Base-by-base conservation (phyloP, 495 filamentous ascomycete genomes). In the Xylaria scruposa region DNA sequence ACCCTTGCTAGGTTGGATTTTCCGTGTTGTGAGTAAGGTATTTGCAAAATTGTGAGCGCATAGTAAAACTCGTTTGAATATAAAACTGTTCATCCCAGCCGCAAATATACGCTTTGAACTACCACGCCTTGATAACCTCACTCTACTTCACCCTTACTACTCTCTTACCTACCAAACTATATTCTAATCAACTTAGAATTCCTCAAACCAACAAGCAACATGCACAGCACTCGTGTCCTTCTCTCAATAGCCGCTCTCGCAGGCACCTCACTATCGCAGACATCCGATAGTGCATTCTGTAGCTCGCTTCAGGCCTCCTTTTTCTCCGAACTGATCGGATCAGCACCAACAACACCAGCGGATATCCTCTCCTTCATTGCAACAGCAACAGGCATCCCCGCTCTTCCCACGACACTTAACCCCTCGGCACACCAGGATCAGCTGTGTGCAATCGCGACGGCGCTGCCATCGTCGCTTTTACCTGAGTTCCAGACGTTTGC, bases 291-390 rank as follows among this genome's bases (percentile, higher is more conserved):
- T 5, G 40, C 9, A 29, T 64, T 29, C 40, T 64, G 61, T 26
- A 29, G 24, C 61, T 46, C 61, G 24, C 9, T 40, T 1, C 0
- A 29, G 15, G 0, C 0, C 21, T 26, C 24, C 38, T 29, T 21
- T 4, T 46, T 64, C 12, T 31, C 47, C 42, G 5, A 0, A 12
- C 6, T 46, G 24, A 4, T 46, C 0, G 61, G 19, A 29, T 1
- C 0, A 9, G 61, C 12, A 24, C 61, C 61, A 2, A 47, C 21
- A 4, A 64, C 61, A 19, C 61, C 61, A 15, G 21, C 61, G 21
- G 61, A 38, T 8, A 64, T 64, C 40, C 61, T 64, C 40, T 64
- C 61, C 61, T 64, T 64, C 24, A 29, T 64, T 5, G 61, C 61
- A 17, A 60, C 56, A 19, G 56, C 19, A 38, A 60, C 56, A 5